Evolutionary conservation across 352 stramenopile genomes (phyloP).

Genomic region (Halophytophthora batemanensis): DNA sequence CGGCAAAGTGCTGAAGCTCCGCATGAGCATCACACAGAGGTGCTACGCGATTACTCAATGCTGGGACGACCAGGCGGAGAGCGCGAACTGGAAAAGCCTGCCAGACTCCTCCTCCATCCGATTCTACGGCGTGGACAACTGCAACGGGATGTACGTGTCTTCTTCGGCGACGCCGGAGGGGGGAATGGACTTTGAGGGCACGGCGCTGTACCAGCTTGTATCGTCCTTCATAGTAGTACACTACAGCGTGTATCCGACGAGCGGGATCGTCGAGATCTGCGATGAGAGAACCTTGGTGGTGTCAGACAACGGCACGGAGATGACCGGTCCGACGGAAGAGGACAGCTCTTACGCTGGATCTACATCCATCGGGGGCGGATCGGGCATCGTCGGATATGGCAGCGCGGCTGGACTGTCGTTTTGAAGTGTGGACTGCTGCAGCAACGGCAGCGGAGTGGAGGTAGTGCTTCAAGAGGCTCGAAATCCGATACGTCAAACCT

Average conservation of each 20-base stretch:
- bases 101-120: not conserved
- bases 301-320: constrained; percentile 13
- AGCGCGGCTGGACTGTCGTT: no score
- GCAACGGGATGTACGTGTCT: constrained; percentile 1
- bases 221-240: constrained; percentile 12
- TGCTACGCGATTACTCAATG: constrained; percentile 14
- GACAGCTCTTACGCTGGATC: no score
- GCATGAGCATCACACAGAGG: constrained; percentile 4
- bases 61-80: constrained; percentile 6
- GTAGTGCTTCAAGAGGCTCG: no score
- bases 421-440: no score
- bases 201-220: constrained; percentile 6
- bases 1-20: constrained; percentile 1
- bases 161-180: not conserved
- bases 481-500: no score
- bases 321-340: not conserved
- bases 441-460: no score
- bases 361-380: no score
- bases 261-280: not conserved
- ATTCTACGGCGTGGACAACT: constrained; percentile 6
- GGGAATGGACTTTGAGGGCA: constrained; percentile 6
- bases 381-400: no score
- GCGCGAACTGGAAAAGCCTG: constrained; percentile 5
- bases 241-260: not conserved
- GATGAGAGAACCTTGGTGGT: not conserved